Evolutionary conservation across 2,329 filamentous ascomycete genomes (phyloP).

Genomic region (Plectosphaerella cucumerina): DNA sequence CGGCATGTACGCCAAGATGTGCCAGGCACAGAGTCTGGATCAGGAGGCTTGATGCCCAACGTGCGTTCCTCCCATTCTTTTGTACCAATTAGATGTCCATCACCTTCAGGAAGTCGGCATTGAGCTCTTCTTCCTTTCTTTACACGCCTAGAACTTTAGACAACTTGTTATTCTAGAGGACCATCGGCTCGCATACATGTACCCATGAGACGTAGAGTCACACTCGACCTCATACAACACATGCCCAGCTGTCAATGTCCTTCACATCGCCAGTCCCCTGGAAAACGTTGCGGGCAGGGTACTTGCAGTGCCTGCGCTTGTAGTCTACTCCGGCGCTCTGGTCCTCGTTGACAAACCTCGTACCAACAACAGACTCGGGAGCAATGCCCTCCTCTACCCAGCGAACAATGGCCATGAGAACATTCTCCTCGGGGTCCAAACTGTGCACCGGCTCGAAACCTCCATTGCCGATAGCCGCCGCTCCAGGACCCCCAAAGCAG

Average conservation of each 20-base stretch:
- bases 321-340: constrained; percentile 20
- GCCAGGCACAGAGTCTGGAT: constrained; percentile 4
- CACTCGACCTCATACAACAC: too few species aligned
- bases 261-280: too few species aligned
- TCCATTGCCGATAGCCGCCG: constrained; percentile 23
- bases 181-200: too few species aligned
- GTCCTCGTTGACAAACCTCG: constrained; percentile 23
- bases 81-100: too few species aligned
- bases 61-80: too few species aligned
- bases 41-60: too few species aligned
- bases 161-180: too few species aligned
- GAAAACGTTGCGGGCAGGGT: neutral
- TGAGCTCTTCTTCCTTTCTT: too few species aligned
- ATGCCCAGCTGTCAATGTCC: too few species aligned
- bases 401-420: constrained; percentile 38
- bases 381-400: constrained; percentile 40
- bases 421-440: constrained; percentile 32
- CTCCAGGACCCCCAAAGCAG: constrained; percentile 40
- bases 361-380: constrained; percentile 33
- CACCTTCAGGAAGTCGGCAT: too few species aligned
- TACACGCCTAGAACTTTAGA: too few species aligned
- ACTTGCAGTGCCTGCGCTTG: constrained; percentile 24
- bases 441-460: constrained; percentile 14
- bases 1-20: constrained; percentile 33
- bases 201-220: too few species aligned